These are phyloP conservation scores for Russula sp. DNA, from an alignment of 768 basidiomycete genomes.

Conservation along the genomic window DNA sequence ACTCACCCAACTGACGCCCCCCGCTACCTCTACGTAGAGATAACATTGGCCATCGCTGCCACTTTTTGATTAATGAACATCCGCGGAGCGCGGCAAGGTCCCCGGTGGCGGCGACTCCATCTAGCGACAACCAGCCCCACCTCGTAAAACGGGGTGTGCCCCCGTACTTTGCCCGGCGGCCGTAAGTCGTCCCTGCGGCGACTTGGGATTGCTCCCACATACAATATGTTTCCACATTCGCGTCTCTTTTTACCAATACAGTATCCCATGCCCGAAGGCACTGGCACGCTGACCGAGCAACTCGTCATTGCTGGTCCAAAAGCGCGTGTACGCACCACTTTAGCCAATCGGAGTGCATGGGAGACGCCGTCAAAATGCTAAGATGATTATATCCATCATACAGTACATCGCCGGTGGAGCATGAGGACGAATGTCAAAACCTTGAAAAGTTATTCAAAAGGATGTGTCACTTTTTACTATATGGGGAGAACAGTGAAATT, in stretches of 20 bases:
- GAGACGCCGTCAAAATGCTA: not conserved
- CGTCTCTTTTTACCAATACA: not conserved
- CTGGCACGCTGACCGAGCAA: not conserved
- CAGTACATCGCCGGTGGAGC: not conserved
- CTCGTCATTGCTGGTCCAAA: not conserved
- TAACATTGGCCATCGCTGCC: not conserved
- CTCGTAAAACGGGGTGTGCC: not conserved
- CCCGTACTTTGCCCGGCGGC: not conserved
- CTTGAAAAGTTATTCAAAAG: not conserved
- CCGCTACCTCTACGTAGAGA: not conserved
- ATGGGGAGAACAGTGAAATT: not conserved
- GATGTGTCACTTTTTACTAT: not conserved
- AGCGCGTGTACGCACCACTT: not conserved
- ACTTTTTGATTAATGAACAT: not conserved
- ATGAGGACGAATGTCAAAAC: not conserved
- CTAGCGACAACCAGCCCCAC: not conserved
- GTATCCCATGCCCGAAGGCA: not conserved
- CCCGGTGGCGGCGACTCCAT: not conserved
- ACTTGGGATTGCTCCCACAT: not conserved
- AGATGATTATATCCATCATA: not conserved
- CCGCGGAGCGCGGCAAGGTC: not conserved
- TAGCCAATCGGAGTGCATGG: not conserved
- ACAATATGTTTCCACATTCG: not conserved
- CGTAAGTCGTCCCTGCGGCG: not conserved
- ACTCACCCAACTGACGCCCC: not conserved